Conservation (phyloP, 129 eudicot species). For the Sambucus nigra region DNA sequence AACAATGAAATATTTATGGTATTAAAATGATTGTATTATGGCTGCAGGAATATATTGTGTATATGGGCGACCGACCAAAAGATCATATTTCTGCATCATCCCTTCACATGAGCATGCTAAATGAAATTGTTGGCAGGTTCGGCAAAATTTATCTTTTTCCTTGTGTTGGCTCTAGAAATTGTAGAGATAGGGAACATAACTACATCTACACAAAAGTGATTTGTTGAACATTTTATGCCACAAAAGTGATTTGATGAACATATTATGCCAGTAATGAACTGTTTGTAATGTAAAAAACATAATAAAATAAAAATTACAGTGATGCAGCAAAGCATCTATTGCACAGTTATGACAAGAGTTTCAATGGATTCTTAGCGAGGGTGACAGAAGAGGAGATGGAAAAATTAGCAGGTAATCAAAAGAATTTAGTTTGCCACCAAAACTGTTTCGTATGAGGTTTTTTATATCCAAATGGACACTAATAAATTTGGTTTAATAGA, state of each 20-base stretch:
- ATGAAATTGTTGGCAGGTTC: background rate
- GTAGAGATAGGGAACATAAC: no score
- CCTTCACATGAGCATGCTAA: background rate
- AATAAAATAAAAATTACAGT: no score
- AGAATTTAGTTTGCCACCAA: background rate
- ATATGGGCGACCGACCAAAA: no score
- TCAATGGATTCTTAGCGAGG: slow-evolving; percentile 41
- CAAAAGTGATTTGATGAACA: no score
- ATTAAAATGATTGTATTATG: no score
- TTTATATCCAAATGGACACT: background rate
- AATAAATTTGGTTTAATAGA: slow-evolving; percentile 6
- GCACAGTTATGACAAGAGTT: slow-evolving; percentile 32
- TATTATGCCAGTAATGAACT: no score
- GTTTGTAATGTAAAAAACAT: no score
- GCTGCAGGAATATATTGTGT: no score
- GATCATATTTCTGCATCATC: background rate
- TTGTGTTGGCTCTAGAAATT: no score
- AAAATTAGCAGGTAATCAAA: slow-evolving; percentile 12
- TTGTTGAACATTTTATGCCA: no score
- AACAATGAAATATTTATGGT: no score
- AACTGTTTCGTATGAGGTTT: background rate
- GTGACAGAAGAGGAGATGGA: slow-evolving; percentile 30
- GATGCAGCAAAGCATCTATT: slow-evolving; percentile 22
- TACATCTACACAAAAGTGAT: background rate
- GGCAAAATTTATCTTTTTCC: background rate